phyloP scores from a whole-genome alignment of 352 stramenopile genomes.

The Blastocystis sp. region DNA sequence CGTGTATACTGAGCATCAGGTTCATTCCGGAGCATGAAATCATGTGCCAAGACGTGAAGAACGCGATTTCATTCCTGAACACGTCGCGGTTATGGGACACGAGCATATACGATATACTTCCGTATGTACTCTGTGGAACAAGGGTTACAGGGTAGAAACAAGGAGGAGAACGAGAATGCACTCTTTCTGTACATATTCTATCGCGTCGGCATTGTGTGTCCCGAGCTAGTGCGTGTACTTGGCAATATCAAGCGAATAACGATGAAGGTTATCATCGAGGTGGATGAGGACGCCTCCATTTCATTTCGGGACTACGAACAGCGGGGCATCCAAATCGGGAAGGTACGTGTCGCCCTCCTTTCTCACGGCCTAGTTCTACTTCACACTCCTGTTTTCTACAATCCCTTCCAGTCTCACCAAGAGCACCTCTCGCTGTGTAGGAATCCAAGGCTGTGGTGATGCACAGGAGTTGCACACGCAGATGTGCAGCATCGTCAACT shows the following conservation, averaged over 20 bases:
- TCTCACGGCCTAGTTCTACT: conserved; percentile 20
- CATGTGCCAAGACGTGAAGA: neutral
- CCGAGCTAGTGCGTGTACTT: conserved; percentile 36
- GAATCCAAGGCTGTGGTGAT: neutral
- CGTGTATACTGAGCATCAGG: neutral
- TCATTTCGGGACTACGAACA: conserved; percentile 33
- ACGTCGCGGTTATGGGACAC: neutral
- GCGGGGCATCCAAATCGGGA: conserved; percentile 7
- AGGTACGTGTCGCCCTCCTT: neutral
- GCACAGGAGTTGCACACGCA: conserved; percentile 41
- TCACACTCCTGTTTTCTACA: conserved; percentile 30
- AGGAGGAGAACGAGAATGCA: neutral
- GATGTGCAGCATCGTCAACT: conserved; percentile 10
- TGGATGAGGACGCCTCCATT: conserved; percentile 60
- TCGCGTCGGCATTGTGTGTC: conserved; percentile 54
- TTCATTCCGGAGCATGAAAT: conserved; percentile 53
- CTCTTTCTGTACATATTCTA: conserved; percentile 55
- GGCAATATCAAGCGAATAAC: neutral
- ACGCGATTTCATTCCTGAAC: conserved; percentile 2
- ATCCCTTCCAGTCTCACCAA: conserved; percentile 21
- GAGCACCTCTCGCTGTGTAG: neutral
- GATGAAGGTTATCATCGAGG: conserved; percentile 9
- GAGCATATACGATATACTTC: neutral
- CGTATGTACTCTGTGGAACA: neutral
- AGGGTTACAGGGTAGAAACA: neutral